phyloP scores from a whole-genome alignment of 192 early-diverging fungal species.

The Backusella tarrabulga region DNA sequence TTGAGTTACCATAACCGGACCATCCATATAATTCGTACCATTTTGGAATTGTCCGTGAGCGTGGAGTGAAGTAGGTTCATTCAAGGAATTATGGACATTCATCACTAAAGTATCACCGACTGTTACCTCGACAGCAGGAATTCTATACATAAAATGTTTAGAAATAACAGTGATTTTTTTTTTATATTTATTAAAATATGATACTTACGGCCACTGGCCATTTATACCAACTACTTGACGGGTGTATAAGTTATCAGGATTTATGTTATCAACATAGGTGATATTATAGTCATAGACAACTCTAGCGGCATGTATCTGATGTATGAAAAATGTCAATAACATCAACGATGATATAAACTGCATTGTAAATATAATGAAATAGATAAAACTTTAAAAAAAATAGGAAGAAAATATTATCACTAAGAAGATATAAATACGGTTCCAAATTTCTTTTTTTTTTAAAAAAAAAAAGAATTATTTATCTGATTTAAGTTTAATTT shows the following conservation, averaged over 20 bases:
- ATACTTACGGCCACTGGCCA: conserved; percentile 61
- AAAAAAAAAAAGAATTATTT: not conserved
- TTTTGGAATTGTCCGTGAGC: conserved; percentile 82
- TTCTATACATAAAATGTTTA: conserved; percentile 23
- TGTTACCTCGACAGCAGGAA: conserved; percentile 44
- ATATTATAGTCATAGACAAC: conserved; percentile 69
- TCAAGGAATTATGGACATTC: conserved; percentile 52
- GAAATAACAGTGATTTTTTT: not conserved
- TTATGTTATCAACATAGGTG: conserved; percentile 52
- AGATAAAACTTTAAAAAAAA: conserved; percentile 14
- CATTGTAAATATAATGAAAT: conserved; percentile 20
- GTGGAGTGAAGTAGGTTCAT: conserved; percentile 64
- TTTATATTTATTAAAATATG: not conserved
- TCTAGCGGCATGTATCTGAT: conserved; percentile 41
- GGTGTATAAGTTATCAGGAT: conserved; percentile 61
- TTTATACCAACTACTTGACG: conserved; percentile 68
- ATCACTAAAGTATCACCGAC: conserved; percentile 43
- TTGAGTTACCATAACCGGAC: conserved; percentile 66
- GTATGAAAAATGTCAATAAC: conserved; percentile 30
- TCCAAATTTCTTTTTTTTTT: not conserved
- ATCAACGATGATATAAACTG: conserved; percentile 12
- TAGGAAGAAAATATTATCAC: conserved; percentile 21
- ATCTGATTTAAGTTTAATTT: not conserved
- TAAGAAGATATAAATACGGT: not conserved
- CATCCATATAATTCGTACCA: conserved; percentile 69